Evolutionary conservation across 139 green algal genomes (phyloP), one percentile per base, ranked within the genome.

Genomic region (Trebouxia sp.): DNA sequence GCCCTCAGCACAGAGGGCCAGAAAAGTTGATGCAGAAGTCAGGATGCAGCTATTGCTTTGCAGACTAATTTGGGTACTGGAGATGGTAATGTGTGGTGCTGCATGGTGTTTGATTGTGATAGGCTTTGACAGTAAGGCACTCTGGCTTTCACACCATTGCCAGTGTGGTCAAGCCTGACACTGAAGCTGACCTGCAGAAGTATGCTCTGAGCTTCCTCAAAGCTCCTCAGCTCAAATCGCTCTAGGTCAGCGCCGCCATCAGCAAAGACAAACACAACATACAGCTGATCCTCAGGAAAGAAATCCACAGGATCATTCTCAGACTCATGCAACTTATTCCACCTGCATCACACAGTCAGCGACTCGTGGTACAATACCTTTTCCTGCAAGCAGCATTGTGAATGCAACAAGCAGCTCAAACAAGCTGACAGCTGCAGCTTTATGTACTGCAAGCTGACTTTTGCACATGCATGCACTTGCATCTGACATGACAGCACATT

Each of bases 161-260:
- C 50, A 58, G 20, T 58, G n/a, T n/a, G n/a, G n/a, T n/a, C n/a
- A n/a, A n/a, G n/a, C n/a, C n/a, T n/a, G n/a, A n/a, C n/a, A n/a
- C n/a, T n/a, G n/a, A n/a, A n/a, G 45, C 75, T 22, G 35, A 94
- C 93, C 93, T 99, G 96, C 78, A 96, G 82, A 53, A 99, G 88
- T 24, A 99, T 83, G 87, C 87, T 92, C 28, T 83, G 79, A 1
- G 90, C 86, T 84, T 99, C 91, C 11, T 91, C 80, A 65, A 91
- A 94, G 62, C 72, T 85, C 26, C 53, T 67, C 62, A 97, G 66
- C 41, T 84, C 48, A 58, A 93, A 95, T 69, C 88, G 87, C 88
- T 99, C 97, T 74, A 99, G 85, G 84, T 99, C 95, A 1, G 67
- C 67, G 7, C 96, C 96, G 43, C 93, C 93, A 76, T 98, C 88